phyloP scores from a whole-genome alignment of 148 eudicot species.

The Gaultheria prostrata region DNA sequence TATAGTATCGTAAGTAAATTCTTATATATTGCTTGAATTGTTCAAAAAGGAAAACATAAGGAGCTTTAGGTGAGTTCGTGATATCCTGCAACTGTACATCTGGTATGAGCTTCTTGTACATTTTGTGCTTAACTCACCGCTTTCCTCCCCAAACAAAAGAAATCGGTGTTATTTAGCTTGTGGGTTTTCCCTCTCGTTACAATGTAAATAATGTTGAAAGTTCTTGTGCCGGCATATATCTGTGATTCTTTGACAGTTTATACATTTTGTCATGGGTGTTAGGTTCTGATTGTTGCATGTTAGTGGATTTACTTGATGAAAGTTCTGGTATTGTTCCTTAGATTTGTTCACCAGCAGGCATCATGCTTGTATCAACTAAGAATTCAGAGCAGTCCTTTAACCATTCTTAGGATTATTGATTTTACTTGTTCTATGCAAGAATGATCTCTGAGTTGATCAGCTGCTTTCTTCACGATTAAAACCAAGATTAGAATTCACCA shows the following conservation, averaged over 20 bases:
- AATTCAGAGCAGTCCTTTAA: background rate
- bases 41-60: slow-evolving; percentile 6
- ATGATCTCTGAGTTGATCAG: no score
- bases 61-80: slow-evolving; percentile 27
- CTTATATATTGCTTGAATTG: slow-evolving; percentile 14
- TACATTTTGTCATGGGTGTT: background rate
- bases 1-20: slow-evolving; percentile 32
- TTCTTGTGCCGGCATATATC: slow-evolving; percentile 22
- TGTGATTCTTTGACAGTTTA: background rate
- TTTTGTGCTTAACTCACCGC: slow-evolving; percentile 21
- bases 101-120: slow-evolving; percentile 43
- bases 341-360: background rate
- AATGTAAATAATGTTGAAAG: slow-evolving; percentile 24
- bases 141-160: slow-evolving; percentile 1
- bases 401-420: background rate
- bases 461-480: background rate
- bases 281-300: background rate
- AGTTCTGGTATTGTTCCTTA: background rate
- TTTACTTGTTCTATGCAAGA: no score
- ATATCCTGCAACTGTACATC: slow-evolving; percentile 45
- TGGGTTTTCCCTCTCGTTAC: slow-evolving; percentile 14
- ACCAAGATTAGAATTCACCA: background rate
- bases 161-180: background rate
- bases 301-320: background rate
- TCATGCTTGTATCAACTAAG: background rate